A percentile compares a stretch with the other conserved stretches of the same genome.
These are phyloP conservation scores for Phytomonas francai DNA, from an alignment of 208 protist species.

Conservation along the genomic window DNA sequence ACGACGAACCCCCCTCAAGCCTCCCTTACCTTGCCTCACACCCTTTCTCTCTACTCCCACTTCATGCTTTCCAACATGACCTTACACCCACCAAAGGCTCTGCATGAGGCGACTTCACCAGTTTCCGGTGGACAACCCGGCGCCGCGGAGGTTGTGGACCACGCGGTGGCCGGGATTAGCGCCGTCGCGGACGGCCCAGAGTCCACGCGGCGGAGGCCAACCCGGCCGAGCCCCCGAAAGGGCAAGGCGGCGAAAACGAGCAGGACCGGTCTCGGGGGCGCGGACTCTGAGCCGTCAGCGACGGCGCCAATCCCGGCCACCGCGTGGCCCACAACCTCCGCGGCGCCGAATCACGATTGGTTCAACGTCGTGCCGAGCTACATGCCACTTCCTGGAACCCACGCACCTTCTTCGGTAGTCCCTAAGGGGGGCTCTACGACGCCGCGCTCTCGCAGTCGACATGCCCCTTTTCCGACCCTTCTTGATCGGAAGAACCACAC, in stretches of 20 bases:
- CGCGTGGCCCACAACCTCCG: conserved; percentile 16
- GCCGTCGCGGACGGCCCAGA: neutral
- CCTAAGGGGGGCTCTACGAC: too few species aligned
- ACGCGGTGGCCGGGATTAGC: conserved; percentile 10
- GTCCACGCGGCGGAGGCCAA: too few species aligned
- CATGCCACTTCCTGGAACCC: conserved; percentile 72
- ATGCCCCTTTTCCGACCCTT: too few species aligned
- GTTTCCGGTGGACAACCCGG: conserved; percentile 11
- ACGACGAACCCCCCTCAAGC: neutral
- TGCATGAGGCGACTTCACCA: neutral
- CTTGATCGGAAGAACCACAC: too few species aligned
- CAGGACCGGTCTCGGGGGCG: too few species aligned
- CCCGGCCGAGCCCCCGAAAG: too few species aligned
- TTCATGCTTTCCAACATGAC: neutral
- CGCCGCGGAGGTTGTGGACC: conserved; percentile 13
- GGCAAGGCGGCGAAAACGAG: too few species aligned
- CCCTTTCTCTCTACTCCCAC: neutral
- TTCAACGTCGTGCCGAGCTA: conserved; percentile 65
- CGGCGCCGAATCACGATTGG: conserved; percentile 39
- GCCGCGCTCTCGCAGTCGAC: too few species aligned
- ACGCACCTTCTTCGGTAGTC: too few species aligned
- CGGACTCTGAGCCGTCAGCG: too few species aligned
- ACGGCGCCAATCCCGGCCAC: neutral
- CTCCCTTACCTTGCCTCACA: neutral
- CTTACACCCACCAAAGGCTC: neutral